Evolutionary conservation across 768 basidiomycete genomes (phyloP), one percentile per base, ranked within the genome.

Genomic region (Rhodotorula paludigena): DNA sequence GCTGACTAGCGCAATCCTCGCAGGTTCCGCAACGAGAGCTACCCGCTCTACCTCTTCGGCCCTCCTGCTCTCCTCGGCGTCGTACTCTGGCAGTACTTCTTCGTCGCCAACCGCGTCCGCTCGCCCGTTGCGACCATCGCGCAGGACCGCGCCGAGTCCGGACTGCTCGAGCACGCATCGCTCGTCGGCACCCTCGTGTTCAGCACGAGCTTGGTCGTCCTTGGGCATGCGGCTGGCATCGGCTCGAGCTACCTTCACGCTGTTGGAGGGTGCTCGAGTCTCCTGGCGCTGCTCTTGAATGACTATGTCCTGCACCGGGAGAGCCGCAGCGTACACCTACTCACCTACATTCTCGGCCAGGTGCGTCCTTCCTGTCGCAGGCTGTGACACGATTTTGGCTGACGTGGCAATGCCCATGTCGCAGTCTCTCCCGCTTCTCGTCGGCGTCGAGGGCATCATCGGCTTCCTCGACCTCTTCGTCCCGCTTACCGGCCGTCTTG

Each of bases 401-500:
- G 41, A 41, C 41, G 41, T n/a, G n/a, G n/a, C 41, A 11, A 10
- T 41, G 14, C 25, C 7, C 35, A 5, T 48, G 33, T 25, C 7
- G n/a, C 55, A 49, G 59, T 61, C 48, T 25, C 53, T 62, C 25
- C 57, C 64, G 14, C 57, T 69, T 49, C 42, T 73, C 18, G 57
- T 66, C 32, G 73, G 88, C 30, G 78, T 82, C 0, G 81, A 88
- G 72, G 75, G 89, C 41, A 75, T 85, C 45, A 77, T 83, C 48
- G 82, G 85, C 10, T 84, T 88, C 6, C 73, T 90, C 49, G 89
- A 93, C 52, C 87, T 97, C 30, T 96, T 98, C 74, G 90, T 94
- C 0, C 94, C 94, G 12, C 78, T 96, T 74, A 68, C 68, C 11
- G 63, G 63, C 14, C 54, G 62, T 5, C 38, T 66, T 5, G 67